Conservation (phyloP, 2,329 filamentous ascomycete genomes). For the Rutstroemia sp. region DNA sequence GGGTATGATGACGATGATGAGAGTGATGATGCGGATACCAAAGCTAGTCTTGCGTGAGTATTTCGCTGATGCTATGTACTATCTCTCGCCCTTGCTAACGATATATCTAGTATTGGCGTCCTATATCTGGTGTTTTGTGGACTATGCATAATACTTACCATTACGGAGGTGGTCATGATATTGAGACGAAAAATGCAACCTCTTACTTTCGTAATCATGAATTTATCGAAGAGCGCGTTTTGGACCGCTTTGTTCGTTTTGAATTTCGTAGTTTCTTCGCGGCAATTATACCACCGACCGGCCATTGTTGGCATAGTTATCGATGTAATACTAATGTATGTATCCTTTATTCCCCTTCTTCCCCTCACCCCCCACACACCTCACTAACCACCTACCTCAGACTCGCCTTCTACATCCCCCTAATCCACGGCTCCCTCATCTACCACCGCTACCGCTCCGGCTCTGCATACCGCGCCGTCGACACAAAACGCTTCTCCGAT, state of each 20-base stretch:
- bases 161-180: slow-evolving; percentile 23
- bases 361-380: background rate
- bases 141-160: slow-evolving; percentile 18
- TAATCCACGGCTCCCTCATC: slow-evolving; percentile 23
- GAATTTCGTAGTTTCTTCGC: slow-evolving; percentile 13
- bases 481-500: background rate
- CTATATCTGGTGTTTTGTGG: background rate
- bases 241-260: slow-evolving; percentile 17
- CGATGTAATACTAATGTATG: slow-evolving; percentile 18
- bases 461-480: background rate
- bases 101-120: background rate
- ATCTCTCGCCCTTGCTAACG: background rate
- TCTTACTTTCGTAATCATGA: slow-evolving; percentile 19
- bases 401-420: slow-evolving; percentile 20
- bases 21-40: background rate
- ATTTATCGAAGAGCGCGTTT: slow-evolving; percentile 16
- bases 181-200: slow-evolving; percentile 19
- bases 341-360: background rate
- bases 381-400: slow-evolving; percentile 9
- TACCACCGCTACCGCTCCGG: slow-evolving; percentile 13
- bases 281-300: background rate
- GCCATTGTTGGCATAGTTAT: slow-evolving; percentile 11
- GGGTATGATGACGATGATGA: background rate
- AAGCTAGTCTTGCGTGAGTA: background rate
- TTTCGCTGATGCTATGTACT: background rate